phyloP scores from a whole-genome alignment of 768 basidiomycete species.

The Termitomyces eurrhizus region DNA sequence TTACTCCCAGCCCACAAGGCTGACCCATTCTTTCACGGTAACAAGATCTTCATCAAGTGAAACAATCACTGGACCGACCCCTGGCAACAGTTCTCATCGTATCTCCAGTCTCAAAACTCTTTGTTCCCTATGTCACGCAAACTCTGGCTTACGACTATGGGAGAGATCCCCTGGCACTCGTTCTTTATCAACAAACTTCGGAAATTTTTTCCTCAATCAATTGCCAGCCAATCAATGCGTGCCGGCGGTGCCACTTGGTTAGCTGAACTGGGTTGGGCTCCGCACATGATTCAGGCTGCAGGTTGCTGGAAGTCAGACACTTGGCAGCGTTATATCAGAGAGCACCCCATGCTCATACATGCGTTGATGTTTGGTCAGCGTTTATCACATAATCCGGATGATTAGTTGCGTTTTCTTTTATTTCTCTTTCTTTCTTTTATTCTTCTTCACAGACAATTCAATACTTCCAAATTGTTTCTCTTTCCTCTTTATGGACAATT shows the following conservation, averaged over 20 bases:
- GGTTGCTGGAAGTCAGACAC: neutral
- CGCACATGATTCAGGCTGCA: neutral
- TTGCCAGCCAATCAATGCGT: too few relatives aligned
- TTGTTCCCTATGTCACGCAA: neutral
- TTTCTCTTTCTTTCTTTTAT: too few relatives aligned
- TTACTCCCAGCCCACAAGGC: neutral
- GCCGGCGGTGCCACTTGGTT: neutral
- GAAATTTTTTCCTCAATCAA: neutral
- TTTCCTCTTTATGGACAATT: too few relatives aligned
- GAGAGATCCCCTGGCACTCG: neutral
- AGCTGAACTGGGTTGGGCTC: neutral
- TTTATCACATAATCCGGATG: too few relatives aligned
- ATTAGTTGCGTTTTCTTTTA: too few relatives aligned
- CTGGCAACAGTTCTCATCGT: too few relatives aligned
- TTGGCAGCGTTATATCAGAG: neutral
- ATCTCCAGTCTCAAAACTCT: neutral
- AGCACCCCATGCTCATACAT: neutral
- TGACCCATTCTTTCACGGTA: neutral
- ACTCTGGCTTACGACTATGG: neutral
- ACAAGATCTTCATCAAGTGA: neutral
- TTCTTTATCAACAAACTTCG: neutral
- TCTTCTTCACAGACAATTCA: too few relatives aligned
- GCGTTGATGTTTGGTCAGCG: too few relatives aligned
- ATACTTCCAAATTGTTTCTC: too few relatives aligned
- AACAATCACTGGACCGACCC: too few relatives aligned